Evolutionary conservation across 2,329 filamentous ascomycete genomes (phyloP), one percentile per base, ranked within the genome.

Genomic region (Aspergillus ustus): DNA sequence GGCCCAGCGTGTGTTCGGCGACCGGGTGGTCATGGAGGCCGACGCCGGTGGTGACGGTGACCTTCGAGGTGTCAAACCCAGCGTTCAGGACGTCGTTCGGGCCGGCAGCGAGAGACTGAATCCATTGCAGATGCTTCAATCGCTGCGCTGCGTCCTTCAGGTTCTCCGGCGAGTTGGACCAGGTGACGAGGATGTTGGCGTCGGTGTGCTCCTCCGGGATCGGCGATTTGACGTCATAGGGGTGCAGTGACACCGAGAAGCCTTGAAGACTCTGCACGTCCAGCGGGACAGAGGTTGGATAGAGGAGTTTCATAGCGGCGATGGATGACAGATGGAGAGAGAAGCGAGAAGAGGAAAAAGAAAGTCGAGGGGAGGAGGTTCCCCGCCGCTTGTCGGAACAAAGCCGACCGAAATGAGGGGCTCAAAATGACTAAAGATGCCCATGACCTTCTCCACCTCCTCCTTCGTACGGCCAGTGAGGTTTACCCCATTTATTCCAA

Each of bases 11-110:
- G 45, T 49, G 45, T 19, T 49, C 45, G 45, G 45, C 45, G 45
- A 49, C 45, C 7, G 45, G 45, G 45, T 49, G 19, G 45, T 49
- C 45, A 49, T 71, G 69, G 64, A 79, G 78, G 53, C 34, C 34
- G 34, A 40, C 34, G 34, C 34, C 34, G 11, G 34, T 40, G 34
- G 34, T 40, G 11, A 40, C 34, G 15, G 34, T 2, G 13, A 40
- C 11, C 11, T 40, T 40, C 34, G 34, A 40, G 13, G 9, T 40
- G 9, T 40, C 34, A 15, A 40, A 40, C 15, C 34, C 34, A 17
- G 34, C 34, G 13, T 13, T 40, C 34, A 40, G 34, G 11, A 40
- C 34, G 11, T 40, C 34, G 15, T 40, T 40, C 2, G 34, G 34
- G 9, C 34, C 34, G 9, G 34, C 34, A 5, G 34, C 34, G 34